Evolutionary conservation across 345 rosid species (phyloP).

Genomic region (Arabidopsis arenosa): DNA sequence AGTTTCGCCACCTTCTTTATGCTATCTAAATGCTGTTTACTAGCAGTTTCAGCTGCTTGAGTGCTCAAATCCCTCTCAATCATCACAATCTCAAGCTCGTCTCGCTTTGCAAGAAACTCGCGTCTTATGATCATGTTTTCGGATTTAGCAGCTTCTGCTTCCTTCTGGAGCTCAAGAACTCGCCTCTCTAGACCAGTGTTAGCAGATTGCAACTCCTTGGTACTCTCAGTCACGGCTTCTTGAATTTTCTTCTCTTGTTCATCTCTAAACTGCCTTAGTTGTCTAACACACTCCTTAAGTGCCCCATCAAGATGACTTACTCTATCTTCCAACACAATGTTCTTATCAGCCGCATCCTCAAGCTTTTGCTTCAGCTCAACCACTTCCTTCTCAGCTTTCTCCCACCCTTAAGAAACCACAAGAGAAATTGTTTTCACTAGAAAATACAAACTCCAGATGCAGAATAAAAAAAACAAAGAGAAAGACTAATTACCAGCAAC

Average conservation of each 20-base stretch:
- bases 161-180: slow-evolving; percentile 41
- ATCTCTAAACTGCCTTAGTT: slow-evolving; percentile 77
- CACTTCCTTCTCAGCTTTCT: slow-evolving; percentile 81
- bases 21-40: slow-evolving; percentile 81
- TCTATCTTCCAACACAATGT: slow-evolving; percentile 66
- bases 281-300: slow-evolving; percentile 91
- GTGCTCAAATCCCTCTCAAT: slow-evolving; percentile 82
- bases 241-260: slow-evolving; percentile 66
- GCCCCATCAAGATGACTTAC: slow-evolving; percentile 87
- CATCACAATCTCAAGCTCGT: slow-evolving; percentile 74
- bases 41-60: slow-evolving; percentile 88
- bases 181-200: slow-evolving; percentile 59
- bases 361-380: slow-evolving; percentile 63
- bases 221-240: slow-evolving; percentile 58
- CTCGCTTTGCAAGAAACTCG: slow-evolving; percentile 60
- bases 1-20: slow-evolving; percentile 91
- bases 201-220: slow-evolving; percentile 58
- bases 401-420: slow-evolving; percentile 65
- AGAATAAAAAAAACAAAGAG: neutral
- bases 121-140: slow-evolving; percentile 15
- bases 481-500: slow-evolving; percentile 62
- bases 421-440: slow-evolving; percentile 14
- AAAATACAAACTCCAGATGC: neutral
- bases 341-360: slow-evolving; percentile 54
- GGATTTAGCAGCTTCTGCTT: slow-evolving; percentile 9